Evolutionary conservation across 805 yeast genomes (phyloP), one percentile per base, ranked within the genome.

Genomic region (Yamadazyma laniorum): DNA sequence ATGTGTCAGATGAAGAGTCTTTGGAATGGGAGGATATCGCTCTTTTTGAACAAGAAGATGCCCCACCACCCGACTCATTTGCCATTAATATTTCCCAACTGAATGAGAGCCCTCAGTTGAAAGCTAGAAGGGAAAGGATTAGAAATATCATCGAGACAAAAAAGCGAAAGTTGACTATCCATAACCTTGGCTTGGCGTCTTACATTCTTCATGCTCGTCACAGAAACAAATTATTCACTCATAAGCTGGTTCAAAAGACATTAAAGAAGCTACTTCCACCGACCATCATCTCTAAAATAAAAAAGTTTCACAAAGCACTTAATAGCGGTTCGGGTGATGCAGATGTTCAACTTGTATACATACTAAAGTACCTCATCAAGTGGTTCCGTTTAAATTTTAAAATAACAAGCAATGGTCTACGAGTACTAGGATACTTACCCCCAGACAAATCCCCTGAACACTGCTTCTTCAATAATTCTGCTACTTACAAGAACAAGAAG

Each of bases 321-420:
- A 35, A 39, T 12, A 35, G 28, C 2, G 29, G 29, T 6, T 3
- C 31, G 27, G 16, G 32, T 26, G 28, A 28, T 39, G 17, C 39
- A 2, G 53, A 58, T 37, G 37, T 42, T 1, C 52, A 52, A 17
- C 46, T 61, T 27, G 46, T 59, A 5, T 62, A 61, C 29, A 51
- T 62, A 14, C 29, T 63, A 14, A 61, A 61, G 38, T 62, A 63
- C 35, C 29, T 58, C 14, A 48, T 58, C 18, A 63, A 62, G 43
- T 63, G 68, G 68, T 56, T 61, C 37, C 40, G 66, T 15, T 35
- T 54, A 16, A 62, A 62, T 39, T 63, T 46, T 41, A 53, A 56
- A 40, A 44, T 59, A 12, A 48, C 52, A 32, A 49, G 57, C 6
- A 58, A 57, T 46, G 68, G 67, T 0, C 19, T 61, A 3, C 34